phyloP scores from a whole-genome alignment of 139 green algal species.

The Chara braunii region DNA sequence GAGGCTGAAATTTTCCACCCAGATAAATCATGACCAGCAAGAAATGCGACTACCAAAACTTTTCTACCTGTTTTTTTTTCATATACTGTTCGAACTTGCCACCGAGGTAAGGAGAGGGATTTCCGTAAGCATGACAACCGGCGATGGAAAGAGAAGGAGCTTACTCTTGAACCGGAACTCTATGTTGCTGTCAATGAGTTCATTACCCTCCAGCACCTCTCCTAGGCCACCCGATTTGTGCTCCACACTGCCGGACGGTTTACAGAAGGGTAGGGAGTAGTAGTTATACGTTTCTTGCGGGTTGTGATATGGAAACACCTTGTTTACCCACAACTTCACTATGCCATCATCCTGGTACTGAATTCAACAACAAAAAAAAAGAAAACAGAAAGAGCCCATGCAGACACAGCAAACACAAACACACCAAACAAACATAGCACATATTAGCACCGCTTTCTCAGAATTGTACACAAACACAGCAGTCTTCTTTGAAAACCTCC shows the following conservation, averaged over 20 bases:
- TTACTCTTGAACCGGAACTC: conserved; percentile 72
- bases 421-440: not conserved
- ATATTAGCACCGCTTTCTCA: not conserved
- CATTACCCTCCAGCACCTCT: conserved; percentile 90
- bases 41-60: too few relatives aligned
- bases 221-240: conserved; percentile 90
- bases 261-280: conserved; percentile 87
- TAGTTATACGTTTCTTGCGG: conserved; percentile 98
- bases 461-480: not conserved
- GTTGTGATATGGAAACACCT: conserved; percentile 94
- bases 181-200: conserved; percentile 86
- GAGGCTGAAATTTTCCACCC: too few relatives aligned
- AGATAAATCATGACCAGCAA: too few relatives aligned
- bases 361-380: conserved; percentile 18
- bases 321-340: conserved; percentile 86
- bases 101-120: too few relatives aligned
- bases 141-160: too few relatives aligned
- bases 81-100: too few relatives aligned
- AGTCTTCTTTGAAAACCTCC: not conserved
- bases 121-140: too few relatives aligned
- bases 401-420: not conserved
- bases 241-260: conserved; percentile 46
- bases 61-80: too few relatives aligned
- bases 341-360: conserved; percentile 68
- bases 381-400: not conserved